Base-by-base conservation (phyloP, 202 grass and related monocot species). In the Schoenoplectus triqueter region DNA sequence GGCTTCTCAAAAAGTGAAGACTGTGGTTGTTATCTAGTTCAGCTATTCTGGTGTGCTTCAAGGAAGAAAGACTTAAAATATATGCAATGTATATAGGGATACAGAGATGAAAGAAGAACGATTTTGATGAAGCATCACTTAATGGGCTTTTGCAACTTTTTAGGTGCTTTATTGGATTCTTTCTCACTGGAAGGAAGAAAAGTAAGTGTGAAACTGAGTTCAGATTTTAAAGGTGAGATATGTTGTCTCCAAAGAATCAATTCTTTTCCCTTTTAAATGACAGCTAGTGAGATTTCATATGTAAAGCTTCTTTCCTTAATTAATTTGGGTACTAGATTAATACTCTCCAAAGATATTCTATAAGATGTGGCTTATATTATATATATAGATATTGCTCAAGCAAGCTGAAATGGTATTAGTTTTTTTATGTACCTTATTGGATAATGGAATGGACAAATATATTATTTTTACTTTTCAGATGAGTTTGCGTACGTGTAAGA, bases 121-220 rank as follows among this genome's bases (percentile, higher is more conserved):
- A 46, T 68, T 83, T 69, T 83, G 65, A 68, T 57, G 22, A 62
- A 62, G 44, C 52, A 60, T 55, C 70, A 10, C 47, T 68, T 70
- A 69, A 69, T 19, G 42, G 56, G 9, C 50, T 85, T 85, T 54
- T 8, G 19, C 20, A 65, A 68, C 64, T 69, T 82, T 82, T 18
- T 8, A 50, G 14, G 66, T 67, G 42, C 46, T 82, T 83, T 83
- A 10, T 64, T 66, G 50, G 64, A 70, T 83, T 83, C 81, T 69
- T 83, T 83, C 64, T 83, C 81, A 70, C 14, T 55, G 65, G 47
- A 22, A 19, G 44, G 65, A 83, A 69, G 81, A 47, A 83, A 83
- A 83, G 64, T 69, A 4, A 6, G 21, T 83, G 59, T 68, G 50
- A 66, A 66, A 41, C 70, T 17, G 18, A 66, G 40, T 52, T 54